phyloP scores from a whole-genome alignment of 768 basidiomycete species.

The Lactarius evosmus region DNA sequence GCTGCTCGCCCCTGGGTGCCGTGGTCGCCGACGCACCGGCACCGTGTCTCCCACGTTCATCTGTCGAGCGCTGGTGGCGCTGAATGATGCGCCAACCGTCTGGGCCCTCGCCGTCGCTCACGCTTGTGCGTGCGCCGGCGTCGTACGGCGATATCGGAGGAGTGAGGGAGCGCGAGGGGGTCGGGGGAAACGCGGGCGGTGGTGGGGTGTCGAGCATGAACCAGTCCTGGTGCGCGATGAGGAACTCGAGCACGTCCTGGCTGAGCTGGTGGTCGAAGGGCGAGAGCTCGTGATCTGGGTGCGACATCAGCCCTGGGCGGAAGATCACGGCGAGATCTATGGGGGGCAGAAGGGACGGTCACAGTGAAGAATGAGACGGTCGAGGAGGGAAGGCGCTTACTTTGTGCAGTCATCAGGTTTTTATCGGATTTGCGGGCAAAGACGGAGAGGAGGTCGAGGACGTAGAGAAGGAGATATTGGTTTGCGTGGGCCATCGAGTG shows the following conservation, averaged over 20 bases:
- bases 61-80: not conserved
- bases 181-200: conserved; percentile 43
- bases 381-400: conserved; percentile 48
- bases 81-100: conserved; percentile 35
- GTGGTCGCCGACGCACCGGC: conserved; percentile 49
- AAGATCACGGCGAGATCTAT: conserved; percentile 96
- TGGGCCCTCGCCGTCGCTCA: conserved; percentile 40
- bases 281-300: conserved; percentile 81
- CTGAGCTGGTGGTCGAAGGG: conserved; percentile 84
- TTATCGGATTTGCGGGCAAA: conserved; percentile 88
- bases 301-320: conserved; percentile 90
- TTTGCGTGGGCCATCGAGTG: conserved; percentile 81
- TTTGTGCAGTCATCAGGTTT: conserved; percentile 94
- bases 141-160: conserved; percentile 22
- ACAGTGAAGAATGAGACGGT: not conserved
- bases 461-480: conserved; percentile 95
- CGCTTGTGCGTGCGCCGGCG: conserved; percentile 29
- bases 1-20: not conserved
- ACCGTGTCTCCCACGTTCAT: conserved; percentile 29
- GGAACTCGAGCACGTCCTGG: conserved; percentile 89
- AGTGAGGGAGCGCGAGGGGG: conserved; percentile 21
- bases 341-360: not conserved
- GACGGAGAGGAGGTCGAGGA: conserved; percentile 92
- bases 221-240: conserved; percentile 95
- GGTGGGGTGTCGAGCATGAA: conserved; percentile 88